Evolutionary conservation across 306 rosid species (phyloP), one percentile per base, ranked within the genome.

Genomic region (Hippophae tibetana): DNA sequence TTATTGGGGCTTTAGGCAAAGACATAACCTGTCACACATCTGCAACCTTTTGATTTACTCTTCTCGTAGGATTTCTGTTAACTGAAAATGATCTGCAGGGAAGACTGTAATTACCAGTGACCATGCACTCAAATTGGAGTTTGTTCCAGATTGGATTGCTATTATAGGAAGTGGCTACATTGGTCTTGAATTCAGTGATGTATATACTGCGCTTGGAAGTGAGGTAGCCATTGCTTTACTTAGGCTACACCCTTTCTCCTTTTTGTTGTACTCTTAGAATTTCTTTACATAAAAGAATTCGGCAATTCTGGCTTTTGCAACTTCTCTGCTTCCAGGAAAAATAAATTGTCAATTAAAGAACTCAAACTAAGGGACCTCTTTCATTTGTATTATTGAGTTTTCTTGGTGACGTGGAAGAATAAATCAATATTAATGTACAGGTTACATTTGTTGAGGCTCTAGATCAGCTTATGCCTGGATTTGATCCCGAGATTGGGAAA

Each of bases 381-480:
- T 48, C 47, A 42, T 43, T 27, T 14, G 13, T 43, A 18, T 13
- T 31, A 14, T 57, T 42, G 14, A 7, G n/a, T 55, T 50, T 18
- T 43, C 54, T 56, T 27, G 71, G 52, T 27, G 65, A 56, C 48
- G 51, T 63, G 42, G 47, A 23, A 12, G 40, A 38, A 58, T 47
- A 43, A 14, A 53, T 71, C 57, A 68, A 67, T 67, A 55, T 57
- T 50, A 65, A 61, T 70, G 11, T 80, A 69, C 73, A 92, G 99
- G 99, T 92, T 77, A 92, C 99, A 56, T 92, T 92, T 64, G 44
- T 92, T 59, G 99, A 92, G 77, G 99, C 99, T 70, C 76, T 92
- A 61, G 96, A 88, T 77, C 99, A 88, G 84, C 96, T 92, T 53
- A 88, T 92, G 99, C 99, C 99, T 67, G 99, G 99, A 69, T 92